Evolutionary conservation across 371 early-diverging fungal species (phyloP).

Genomic region (Fennellomyces sp.): DNA sequence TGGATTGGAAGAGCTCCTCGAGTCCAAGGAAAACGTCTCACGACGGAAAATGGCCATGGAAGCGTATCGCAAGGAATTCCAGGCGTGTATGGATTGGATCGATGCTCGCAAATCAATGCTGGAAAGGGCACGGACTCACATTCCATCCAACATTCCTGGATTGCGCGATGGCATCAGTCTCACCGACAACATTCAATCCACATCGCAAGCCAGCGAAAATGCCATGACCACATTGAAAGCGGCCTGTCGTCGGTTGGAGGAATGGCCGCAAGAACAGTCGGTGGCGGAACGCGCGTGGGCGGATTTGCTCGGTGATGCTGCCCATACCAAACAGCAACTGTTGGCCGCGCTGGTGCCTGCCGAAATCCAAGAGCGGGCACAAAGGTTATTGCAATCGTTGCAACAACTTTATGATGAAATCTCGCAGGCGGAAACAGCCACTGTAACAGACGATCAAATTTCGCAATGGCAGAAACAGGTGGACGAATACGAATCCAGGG

Average conservation of each 20-base stretch:
- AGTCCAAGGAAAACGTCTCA: slow-evolving; percentile 42
- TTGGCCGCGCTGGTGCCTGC: slow-evolving; percentile 18
- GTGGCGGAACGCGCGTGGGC: slow-evolving; percentile 8
- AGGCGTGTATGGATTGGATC: slow-evolving; percentile 37
- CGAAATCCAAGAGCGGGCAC: slow-evolving; percentile 9
- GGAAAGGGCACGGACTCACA: background rate
- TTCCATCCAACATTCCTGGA: slow-evolving; percentile 11
- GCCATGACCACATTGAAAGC: slow-evolving; percentile 16
- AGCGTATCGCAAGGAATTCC: slow-evolving; percentile 31
- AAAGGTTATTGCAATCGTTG: slow-evolving; percentile 1
- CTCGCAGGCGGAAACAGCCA: slow-evolving; percentile 1
- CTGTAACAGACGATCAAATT: slow-evolving; percentile 29
- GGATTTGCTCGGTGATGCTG: slow-evolving; percentile 3
- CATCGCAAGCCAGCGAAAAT: slow-evolving; percentile 28
- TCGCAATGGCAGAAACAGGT: slow-evolving; percentile 41
- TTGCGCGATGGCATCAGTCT: slow-evolving; percentile 30
- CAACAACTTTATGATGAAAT: slow-evolving; percentile 1
- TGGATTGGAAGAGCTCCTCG: slow-evolving; percentile 31
- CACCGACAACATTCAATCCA: slow-evolving; percentile 29
- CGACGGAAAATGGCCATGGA: slow-evolving; percentile 34
- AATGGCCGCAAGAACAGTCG: slow-evolving; percentile 13
- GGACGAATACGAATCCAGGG: slow-evolving; percentile 29
- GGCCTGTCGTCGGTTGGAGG: slow-evolving; percentile 30
- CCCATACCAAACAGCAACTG: background rate
- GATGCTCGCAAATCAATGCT: slow-evolving; percentile 10